Base-by-base conservation (phyloP, 805 yeast genomes). In the Kazachstania africana region DNA sequence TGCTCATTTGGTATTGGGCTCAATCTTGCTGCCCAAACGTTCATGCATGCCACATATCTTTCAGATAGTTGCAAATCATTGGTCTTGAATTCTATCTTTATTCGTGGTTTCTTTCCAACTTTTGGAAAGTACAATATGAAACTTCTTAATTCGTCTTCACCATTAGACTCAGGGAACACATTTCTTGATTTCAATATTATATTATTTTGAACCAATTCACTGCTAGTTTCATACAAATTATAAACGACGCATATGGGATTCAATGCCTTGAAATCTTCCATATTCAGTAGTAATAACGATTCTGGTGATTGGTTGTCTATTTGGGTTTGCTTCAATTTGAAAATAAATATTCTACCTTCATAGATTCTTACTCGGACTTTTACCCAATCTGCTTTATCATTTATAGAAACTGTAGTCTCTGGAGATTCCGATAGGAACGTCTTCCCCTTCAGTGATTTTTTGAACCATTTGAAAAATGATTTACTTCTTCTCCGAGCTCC, bases 1-100 rank as follows among this genome's bases (percentile, higher is more conserved):
- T 76, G 80, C 0, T 75, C 37, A 20, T 62, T 65, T 3, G 94
- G 94, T 14, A 82, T 76, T 12, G 85, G 78, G 5, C 94, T 78
- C 23, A 80, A 68, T 41, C 91, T 69, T 2, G 88, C 81, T 2
- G 93, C 82, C 95, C 95, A 85, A 51, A 81, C 85, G 53, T 84
- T 85, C 55, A 91, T 76, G 4, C 88, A 73, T 42, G 77, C 70
- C 12, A 80, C 72, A 53, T 71, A 82, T 47, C 74, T 79, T 26
- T 60, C 57, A 0, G 94, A 91, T 36, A 71, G 70, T 42, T 75
- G 80, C 16, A 60, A 50, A 10, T 82, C 72, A 8, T 78, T 77
- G 0, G 84, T 74, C 53, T 72, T 75, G 51, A 80, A 78, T 19
- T 73, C 59, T 12, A 79, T 58, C n/a, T n/a, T n/a, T 36, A 59